Percentiles rank a stretch among this genome's conserved stretches.
phyloP scores from a whole-genome alignment of 2,329 filamentous ascomycete genomes.

The Talaromyces sp. region DNA sequence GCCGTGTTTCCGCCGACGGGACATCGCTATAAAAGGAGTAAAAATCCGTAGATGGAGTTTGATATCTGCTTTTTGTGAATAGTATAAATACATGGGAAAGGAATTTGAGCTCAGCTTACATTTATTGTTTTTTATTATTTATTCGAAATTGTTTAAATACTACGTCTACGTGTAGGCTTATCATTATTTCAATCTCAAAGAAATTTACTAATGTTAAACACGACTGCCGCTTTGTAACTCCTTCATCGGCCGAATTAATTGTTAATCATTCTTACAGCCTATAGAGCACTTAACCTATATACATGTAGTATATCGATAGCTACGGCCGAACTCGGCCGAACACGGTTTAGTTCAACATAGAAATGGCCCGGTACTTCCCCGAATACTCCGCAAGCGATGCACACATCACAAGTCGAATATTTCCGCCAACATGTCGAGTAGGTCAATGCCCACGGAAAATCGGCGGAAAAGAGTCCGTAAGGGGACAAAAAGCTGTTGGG shows the following conservation, averaged over 20 bases:
- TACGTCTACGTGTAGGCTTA: too few relatives aligned
- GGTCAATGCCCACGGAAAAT: not conserved
- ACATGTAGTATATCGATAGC: not conserved
- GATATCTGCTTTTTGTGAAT: not conserved
- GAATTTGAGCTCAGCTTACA: too few relatives aligned
- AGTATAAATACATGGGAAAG: too few relatives aligned
- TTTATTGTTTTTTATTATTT: too few relatives aligned
- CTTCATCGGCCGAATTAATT: too few relatives aligned
- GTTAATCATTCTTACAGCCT: not conserved
- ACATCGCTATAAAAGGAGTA: not conserved
- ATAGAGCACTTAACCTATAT: not conserved
- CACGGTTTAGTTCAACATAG: not conserved
- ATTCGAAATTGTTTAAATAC: too few relatives aligned
- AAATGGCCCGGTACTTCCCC: not conserved
- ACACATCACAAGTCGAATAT: not conserved
- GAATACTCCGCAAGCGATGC: not conserved
- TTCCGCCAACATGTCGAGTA: not conserved
- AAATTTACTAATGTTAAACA: not conserved
- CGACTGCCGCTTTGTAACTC: too few relatives aligned
- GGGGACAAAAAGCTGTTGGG: constrained; percentile 2
- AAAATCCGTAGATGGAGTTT: too few relatives aligned
- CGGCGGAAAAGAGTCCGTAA: constrained; percentile 4
- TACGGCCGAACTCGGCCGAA: not conserved
- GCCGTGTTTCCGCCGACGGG: not conserved
- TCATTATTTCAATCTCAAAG: too few relatives aligned